Evolutionary conservation across 2,329 filamentous ascomycete species (phyloP).

Genomic region (Epichloe festucae): DNA sequence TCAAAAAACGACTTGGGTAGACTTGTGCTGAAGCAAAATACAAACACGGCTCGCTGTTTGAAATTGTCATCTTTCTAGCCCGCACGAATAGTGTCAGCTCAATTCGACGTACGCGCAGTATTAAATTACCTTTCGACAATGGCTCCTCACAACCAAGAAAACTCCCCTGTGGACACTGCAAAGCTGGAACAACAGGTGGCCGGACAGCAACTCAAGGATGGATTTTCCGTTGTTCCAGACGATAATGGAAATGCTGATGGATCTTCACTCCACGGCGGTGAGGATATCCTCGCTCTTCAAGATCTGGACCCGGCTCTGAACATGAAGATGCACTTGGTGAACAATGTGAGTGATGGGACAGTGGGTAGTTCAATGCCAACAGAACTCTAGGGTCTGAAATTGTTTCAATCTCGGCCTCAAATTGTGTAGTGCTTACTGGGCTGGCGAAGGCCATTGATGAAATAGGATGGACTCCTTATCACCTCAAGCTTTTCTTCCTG

Average conservation of each 20-base stretch:
- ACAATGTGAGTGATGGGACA: slow-evolving; percentile 38
- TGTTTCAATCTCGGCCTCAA: background rate
- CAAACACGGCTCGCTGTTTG: background rate
- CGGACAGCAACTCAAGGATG: background rate
- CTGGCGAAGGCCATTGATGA: slow-evolving; percentile 36
- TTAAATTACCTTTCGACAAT: background rate
- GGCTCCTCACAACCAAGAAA: background rate
- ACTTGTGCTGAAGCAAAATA: background rate
- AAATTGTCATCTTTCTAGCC: background rate
- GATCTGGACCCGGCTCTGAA: slow-evolving; percentile 48
- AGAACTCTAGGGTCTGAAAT: background rate
- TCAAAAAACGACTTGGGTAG: background rate
- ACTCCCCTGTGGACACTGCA: slow-evolving; percentile 3
- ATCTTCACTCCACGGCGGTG: slow-evolving; percentile 13
- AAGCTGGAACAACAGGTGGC: slow-evolving; percentile 8
- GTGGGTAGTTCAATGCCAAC: background rate
- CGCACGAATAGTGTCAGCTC: background rate
- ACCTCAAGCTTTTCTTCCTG: slow-evolving; percentile 47
- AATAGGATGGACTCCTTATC: slow-evolving; percentile 47
- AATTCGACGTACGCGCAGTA: background rate
- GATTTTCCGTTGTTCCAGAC: background rate
- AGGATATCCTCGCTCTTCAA: slow-evolving; percentile 44
- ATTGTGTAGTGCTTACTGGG: background rate
- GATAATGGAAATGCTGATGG: slow-evolving; percentile 9
- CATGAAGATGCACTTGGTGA: slow-evolving; percentile 57